phyloP scores from a whole-genome alignment of 805 yeast species.

The Kuraishia ogatae region DNA sequence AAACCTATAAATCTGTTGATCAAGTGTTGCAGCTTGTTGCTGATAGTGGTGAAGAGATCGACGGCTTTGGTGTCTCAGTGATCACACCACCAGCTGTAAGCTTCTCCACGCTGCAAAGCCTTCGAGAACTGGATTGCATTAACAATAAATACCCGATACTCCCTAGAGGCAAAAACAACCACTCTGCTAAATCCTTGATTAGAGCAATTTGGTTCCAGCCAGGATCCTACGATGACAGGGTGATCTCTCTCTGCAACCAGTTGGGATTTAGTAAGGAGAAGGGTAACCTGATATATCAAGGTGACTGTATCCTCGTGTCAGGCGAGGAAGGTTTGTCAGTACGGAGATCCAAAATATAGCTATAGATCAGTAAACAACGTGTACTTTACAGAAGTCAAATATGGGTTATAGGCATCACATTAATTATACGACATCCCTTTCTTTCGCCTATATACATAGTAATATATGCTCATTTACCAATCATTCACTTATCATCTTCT shows the following conservation, averaged over 20 bases:
- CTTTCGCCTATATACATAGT: no score
- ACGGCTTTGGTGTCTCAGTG: constrained; percentile 52
- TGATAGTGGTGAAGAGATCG: constrained; percentile 15
- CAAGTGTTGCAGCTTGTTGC: constrained; percentile 5
- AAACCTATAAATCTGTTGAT: constrained; percentile 5
- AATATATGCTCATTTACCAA: no score
- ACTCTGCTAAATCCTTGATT: constrained; percentile 15
- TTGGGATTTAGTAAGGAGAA: constrained; percentile 19
- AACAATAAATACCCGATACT: constrained; percentile 7
- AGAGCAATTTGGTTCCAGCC: constrained; percentile 80
- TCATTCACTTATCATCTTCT: constrained; percentile 31
- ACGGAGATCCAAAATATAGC: background rate
- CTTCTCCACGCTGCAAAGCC: constrained; percentile 30
- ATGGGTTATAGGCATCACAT: no score
- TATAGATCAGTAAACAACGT: no score
- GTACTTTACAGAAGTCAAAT: no score
- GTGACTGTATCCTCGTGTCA: constrained; percentile 62
- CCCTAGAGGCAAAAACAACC: constrained; percentile 4
- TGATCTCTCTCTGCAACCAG: constrained; percentile 27
- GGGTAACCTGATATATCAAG: constrained; percentile 32
- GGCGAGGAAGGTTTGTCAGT: constrained; percentile 42
- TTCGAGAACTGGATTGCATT: constrained; percentile 8
- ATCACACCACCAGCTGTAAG: constrained; percentile 70
- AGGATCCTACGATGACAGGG: constrained; percentile 54
- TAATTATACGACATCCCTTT: no score